Evolutionary conservation across 768 basidiomycete genomes (phyloP), one percentile per base, ranked within the genome.

Genomic region (Mycena indigotica): DNA sequence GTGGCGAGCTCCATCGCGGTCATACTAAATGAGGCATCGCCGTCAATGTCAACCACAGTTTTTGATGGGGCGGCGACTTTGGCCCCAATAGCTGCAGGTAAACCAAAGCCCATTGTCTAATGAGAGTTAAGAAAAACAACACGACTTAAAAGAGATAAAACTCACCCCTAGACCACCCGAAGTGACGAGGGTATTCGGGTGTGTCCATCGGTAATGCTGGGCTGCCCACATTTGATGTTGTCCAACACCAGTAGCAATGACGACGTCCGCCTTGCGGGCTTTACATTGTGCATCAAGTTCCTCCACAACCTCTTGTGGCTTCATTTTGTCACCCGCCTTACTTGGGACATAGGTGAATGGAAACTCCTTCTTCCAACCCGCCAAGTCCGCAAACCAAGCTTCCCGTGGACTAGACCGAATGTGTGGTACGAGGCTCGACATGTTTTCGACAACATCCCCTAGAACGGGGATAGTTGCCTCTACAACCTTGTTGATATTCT

Each of bases 181-280:
- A 15, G 95, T 93, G 53, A 96, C 86, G 88, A 98, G 82, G 45
- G 91, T 82, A 39, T 87, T 81, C 0, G 97, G 97, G 49, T 88
- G 76, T 59, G 76, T 89, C 95, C 95, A 99, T 57, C 95, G 81
- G 75, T 85, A 98, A 71, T 88, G 81, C 72, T 99, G 97, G 39
- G 92, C 93, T 2, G 96, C 96, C 95, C 94, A 98, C 97, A 98
- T 98, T 75, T 99, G 96, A 76, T 98, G 97, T 72, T 99, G 97
- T 6, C 97, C 97, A 21, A 99, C 97, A 65, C 97, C 97, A 16
- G 97, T 99, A 12, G 93, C 74, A 52, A 99, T 75, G 67, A 99
- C 75, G 35, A 97, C 83, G 23, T 98, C 86, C 56, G 92, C 89
- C 77, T 98, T 96, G 72, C 77, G 83, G 57, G 89, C 80, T 48